A percentile compares a stretch with the other conserved stretches of the same genome.
Evolutionary conservation across 169 alveolate species (phyloP).

Genomic region (Plasmodium yoelii): DNA sequence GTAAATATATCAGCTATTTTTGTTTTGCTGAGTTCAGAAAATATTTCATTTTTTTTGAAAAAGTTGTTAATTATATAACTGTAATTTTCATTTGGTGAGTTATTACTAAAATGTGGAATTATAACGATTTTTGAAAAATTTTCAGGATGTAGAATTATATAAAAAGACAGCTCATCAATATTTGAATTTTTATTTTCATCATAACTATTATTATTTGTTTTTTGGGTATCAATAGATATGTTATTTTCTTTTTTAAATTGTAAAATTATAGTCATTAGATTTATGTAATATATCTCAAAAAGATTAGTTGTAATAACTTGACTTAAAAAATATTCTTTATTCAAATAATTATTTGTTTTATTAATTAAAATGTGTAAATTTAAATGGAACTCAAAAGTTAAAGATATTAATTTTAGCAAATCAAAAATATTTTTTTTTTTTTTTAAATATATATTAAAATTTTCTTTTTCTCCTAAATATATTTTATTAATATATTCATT

Average conservation of each 20-base stretch:
- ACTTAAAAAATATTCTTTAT: slow-evolving; percentile 40
- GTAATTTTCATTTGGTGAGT: background rate
- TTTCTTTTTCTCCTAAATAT: slow-evolving; percentile 43
- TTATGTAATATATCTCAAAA: slow-evolving; percentile 26
- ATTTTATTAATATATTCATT: slow-evolving; percentile 45
- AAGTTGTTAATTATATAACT: background rate
- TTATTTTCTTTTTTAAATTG: slow-evolving; percentile 10
- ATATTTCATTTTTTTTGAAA: background rate
- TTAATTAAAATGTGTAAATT: slow-evolving; percentile 29
- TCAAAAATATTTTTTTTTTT: slow-evolving; percentile 60
- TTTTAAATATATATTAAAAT: slow-evolving; percentile 38
- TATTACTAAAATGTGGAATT: slow-evolving; percentile 24
- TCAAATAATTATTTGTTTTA: slow-evolving; percentile 54
- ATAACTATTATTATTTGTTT: no score
- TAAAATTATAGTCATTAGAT: slow-evolving; percentile 29
- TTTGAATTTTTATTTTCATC: no score
- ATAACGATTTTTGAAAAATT: slow-evolving; percentile 38
- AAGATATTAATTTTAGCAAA: slow-evolving; percentile 17
- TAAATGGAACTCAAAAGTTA: slow-evolving; percentile 70
- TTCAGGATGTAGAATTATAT: slow-evolving; percentile 41
- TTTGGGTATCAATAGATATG: background rate
- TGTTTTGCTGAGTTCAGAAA: no score
- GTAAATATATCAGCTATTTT: no score
- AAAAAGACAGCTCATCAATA: slow-evolving; percentile 16
- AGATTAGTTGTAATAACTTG: background rate